phyloP scores from a whole-genome alignment of 2,329 filamentous ascomycete genomes.

The Ilyonectria sp. region DNA sequence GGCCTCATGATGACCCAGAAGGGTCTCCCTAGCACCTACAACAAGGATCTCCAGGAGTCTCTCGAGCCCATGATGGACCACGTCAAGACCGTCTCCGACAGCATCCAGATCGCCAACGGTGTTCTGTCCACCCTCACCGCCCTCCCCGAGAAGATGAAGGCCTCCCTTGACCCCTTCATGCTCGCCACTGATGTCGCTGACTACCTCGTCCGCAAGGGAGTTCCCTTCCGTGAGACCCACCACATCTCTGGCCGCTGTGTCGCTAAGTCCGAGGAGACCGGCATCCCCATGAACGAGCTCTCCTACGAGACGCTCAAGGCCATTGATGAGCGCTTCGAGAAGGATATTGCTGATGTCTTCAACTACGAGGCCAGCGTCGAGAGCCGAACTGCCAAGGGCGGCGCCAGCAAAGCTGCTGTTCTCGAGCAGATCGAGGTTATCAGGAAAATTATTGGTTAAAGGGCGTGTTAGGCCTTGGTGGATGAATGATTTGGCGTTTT shows the following conservation, averaged over 20 bases:
- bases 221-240: conserved; percentile 86
- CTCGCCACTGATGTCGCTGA: conserved; percentile 81
- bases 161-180: conserved; percentile 86
- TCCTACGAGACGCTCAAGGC: conserved; percentile 75
- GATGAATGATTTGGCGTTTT: conserved; percentile 11
- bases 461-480: background rate
- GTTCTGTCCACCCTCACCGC: conserved; percentile 82
- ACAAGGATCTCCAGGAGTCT: conserved; percentile 93
- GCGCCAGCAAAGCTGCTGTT: conserved; percentile 80
- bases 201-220: conserved; percentile 75
- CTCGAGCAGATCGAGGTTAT: conserved; percentile 73
- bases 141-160: conserved; percentile 82
- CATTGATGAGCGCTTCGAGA: conserved; percentile 78
- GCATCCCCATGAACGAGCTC: conserved; percentile 79
- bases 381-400: conserved; percentile 81
- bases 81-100: conserved; percentile 86
- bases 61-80: conserved; percentile 89
- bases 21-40: conserved; percentile 86
- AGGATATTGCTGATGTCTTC: conserved; percentile 80
- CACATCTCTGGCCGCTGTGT: conserved; percentile 81
- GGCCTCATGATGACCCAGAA: conserved; percentile 80
- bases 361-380: conserved; percentile 90
- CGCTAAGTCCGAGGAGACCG: conserved; percentile 54
- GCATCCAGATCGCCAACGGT: conserved; percentile 85
- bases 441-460: conserved; percentile 54